phyloP scores from a whole-genome alignment of 1,284 basidiomycete genomes.

The Tilletia walkeri region DNA sequence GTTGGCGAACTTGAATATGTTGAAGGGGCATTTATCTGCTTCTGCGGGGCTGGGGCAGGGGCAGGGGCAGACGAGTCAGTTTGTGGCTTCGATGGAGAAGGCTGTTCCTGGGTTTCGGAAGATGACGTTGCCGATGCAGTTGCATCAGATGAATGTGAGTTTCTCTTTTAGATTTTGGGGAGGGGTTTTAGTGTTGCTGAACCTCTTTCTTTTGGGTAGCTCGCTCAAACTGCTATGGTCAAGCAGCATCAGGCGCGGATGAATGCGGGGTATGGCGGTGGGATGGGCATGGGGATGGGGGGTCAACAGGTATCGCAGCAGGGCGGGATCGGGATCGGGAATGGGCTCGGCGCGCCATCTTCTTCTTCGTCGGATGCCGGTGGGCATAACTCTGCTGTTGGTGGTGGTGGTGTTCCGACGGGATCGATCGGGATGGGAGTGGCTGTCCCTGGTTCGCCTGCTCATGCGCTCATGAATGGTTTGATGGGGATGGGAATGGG shows the following conservation, averaged over 20 bases:
- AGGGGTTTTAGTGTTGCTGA: too few relatives aligned
- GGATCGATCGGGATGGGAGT: slow-evolving; percentile 6
- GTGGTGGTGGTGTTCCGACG: not conserved
- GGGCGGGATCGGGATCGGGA: not conserved
- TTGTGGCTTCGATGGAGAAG: not conserved
- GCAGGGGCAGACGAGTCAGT: not conserved
- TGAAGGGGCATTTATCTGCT: slow-evolving; percentile 10
- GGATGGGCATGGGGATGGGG: not conserved
- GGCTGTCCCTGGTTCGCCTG: not conserved
- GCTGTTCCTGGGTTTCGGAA: slow-evolving; percentile 11
- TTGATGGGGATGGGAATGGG: not conserved
- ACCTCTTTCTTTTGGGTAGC: not conserved
- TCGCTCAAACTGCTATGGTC: not conserved
- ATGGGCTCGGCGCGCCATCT: not conserved
- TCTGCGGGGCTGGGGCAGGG: not conserved
- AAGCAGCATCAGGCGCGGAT: slow-evolving; percentile 15
- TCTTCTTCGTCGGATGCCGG: too few relatives aligned
- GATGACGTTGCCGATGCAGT: not conserved
- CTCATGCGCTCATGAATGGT: slow-evolving; percentile 15
- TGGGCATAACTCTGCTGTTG: too few relatives aligned
- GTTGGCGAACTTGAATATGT: slow-evolving; percentile 12
- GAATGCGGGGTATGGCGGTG: not conserved
- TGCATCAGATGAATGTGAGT: slow-evolving; percentile 14
- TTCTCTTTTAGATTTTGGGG: too few relatives aligned
- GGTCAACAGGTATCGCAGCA: not conserved